Evolutionary conservation across 2,329 filamentous ascomycete genomes (phyloP).

Genomic region (Apiospora rasikravindrae): DNA sequence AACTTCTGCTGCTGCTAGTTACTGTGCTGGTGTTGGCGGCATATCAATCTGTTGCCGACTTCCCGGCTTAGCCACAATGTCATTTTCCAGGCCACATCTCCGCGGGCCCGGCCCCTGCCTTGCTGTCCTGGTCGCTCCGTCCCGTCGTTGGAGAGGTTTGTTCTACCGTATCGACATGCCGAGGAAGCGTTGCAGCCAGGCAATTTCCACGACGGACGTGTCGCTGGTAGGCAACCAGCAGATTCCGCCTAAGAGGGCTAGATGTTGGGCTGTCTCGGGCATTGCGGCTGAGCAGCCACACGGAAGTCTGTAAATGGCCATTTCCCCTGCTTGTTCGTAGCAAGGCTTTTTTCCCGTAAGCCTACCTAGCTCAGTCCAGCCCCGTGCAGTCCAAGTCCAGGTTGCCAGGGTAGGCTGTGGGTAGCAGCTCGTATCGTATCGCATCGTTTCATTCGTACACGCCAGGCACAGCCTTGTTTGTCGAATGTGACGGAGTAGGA

Average conservation of each 20-base stretch:
- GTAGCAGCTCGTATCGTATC: not conserved
- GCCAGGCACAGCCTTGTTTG: slow-evolving; percentile 9
- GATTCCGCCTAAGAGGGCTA: slow-evolving; percentile 6
- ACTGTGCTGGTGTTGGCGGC: not conserved
- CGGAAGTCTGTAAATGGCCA: slow-evolving; percentile 1
- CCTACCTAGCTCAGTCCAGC: not conserved
- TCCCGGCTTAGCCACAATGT: slow-evolving; percentile 10
- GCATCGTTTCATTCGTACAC: slow-evolving; percentile 1
- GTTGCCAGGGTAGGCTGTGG: slow-evolving; percentile 5
- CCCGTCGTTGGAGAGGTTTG: not conserved
- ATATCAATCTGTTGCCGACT: not conserved
- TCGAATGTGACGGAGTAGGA: not conserved
- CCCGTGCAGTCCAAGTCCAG: not conserved
- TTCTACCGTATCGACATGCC: not conserved
- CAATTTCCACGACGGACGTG: not conserved
- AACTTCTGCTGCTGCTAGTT: not conserved
- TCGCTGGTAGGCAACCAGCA: not conserved
- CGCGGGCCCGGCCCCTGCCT: not conserved
- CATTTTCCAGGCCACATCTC: not conserved
- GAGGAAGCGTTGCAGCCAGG: not conserved
- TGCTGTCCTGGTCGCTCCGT: slow-evolving; percentile 1
- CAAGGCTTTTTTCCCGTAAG: slow-evolving; percentile 9
- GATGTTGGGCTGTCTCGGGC: not conserved
- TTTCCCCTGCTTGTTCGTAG: not conserved
- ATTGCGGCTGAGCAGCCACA: slow-evolving; percentile 9